Conservation (phyloP, 2,329 filamentous ascomycete species). For the Daldinia sp. region DNA sequence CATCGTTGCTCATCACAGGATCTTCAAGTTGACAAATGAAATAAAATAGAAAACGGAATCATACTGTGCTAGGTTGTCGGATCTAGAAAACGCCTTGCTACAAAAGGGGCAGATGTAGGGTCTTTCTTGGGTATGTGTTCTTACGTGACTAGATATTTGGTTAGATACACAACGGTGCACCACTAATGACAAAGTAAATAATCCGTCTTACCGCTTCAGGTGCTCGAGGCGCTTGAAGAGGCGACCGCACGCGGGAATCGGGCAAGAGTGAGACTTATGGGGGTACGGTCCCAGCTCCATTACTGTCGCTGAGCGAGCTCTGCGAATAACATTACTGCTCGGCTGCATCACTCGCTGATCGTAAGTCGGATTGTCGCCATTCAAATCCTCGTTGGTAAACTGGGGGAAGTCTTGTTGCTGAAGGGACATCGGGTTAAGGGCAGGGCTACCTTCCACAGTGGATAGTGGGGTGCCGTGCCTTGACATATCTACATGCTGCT, state of each 20-base stretch:
- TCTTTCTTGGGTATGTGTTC: slow-evolving; percentile 98
- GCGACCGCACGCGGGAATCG: slow-evolving; percentile 96
- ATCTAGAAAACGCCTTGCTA: slow-evolving; percentile 98
- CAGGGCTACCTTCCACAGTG: slow-evolving; percentile 82
- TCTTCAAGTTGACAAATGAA: slow-evolving; percentile 48
- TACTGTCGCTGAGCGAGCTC: slow-evolving; percentile 92
- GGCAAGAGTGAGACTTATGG: slow-evolving; percentile 97
- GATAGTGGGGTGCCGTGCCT: slow-evolving; percentile 90
- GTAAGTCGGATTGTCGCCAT: slow-evolving; percentile 66
- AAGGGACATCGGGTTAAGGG: slow-evolving; percentile 73
- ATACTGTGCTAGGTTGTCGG: slow-evolving; percentile 98
- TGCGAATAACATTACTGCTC: slow-evolving; percentile 81
- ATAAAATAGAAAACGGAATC: slow-evolving; percentile 54
- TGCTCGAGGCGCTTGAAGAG: slow-evolving; percentile 99
- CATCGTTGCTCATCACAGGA: slow-evolving; percentile 55
- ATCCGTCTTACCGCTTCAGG: slow-evolving; percentile 87
- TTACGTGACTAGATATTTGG: slow-evolving; percentile 81
- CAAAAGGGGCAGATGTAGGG: slow-evolving; percentile 97
- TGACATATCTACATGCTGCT: slow-evolving; percentile 85
- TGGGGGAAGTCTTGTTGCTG: slow-evolving; percentile 75
- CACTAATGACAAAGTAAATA: slow-evolving; percentile 52
- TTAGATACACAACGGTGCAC: slow-evolving; percentile 57
- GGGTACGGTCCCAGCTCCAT: slow-evolving; percentile 97
- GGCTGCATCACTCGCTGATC: slow-evolving; percentile 74
- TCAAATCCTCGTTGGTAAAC: slow-evolving; percentile 68